Conservation (phyloP, 2,329 filamentous ascomycete genomes). For the Trichoderma koningii region DNA sequence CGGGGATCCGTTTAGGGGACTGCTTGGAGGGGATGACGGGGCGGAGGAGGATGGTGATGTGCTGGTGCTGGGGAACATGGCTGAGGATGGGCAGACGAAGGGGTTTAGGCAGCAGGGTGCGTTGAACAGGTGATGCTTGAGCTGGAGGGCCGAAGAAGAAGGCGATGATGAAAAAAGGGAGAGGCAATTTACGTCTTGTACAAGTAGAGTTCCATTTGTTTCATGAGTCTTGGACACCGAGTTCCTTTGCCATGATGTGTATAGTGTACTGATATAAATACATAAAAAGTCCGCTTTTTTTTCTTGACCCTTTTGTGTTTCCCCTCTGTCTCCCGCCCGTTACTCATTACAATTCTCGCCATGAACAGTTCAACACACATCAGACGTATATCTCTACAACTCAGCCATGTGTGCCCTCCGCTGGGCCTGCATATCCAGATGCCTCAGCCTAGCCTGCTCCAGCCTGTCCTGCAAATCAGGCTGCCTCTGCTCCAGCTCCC, state of each 20-base stretch:
- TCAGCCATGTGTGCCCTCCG: constrained; percentile 39
- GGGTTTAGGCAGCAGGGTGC: constrained; percentile 55
- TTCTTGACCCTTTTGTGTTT: constrained; percentile 26
- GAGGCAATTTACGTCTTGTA: constrained; percentile 25
- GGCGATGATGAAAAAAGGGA: constrained; percentile 10
- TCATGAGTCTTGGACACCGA: constrained; percentile 14
- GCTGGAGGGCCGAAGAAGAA: not conserved
- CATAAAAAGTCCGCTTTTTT: constrained; percentile 41
- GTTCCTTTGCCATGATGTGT: constrained; percentile 29
- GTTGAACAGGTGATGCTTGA: constrained; percentile 37
- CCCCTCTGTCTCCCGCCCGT: not conserved
- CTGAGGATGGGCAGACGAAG: constrained; percentile 43
- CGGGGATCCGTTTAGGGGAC: constrained; percentile 66
- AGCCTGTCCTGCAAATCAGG: constrained; percentile 50
- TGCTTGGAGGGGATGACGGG: constrained; percentile 47
- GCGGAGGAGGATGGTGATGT: constrained; percentile 40
- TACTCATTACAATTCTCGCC: constrained; percentile 21
- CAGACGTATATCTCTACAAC: constrained; percentile 25
- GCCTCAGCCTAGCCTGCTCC: constrained; percentile 51
- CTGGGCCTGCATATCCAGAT: constrained; percentile 57
- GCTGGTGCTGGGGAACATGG: constrained; percentile 35
- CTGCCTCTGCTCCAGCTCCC: constrained; percentile 50
- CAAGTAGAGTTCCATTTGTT: constrained; percentile 33
- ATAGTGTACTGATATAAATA: constrained; percentile 43
- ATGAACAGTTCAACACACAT: not conserved